Percentiles rank a stretch among this genome's conserved stretches.
Evolutionary conservation across 2,329 filamentous ascomycete genomes (phyloP).

Genomic region (Scytalidium sp.): DNA sequence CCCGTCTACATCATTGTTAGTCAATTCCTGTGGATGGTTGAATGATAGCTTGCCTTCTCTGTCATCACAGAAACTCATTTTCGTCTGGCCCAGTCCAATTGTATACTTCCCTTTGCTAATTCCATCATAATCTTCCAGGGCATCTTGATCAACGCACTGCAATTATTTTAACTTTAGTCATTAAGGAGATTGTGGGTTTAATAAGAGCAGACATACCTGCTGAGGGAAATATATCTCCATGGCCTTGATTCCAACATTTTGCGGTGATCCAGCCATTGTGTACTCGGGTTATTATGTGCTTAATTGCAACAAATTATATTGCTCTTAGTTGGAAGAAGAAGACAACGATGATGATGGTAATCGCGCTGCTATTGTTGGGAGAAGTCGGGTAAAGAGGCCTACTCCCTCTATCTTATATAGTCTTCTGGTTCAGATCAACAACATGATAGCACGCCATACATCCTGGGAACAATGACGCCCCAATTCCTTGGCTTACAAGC

Average conservation of each 20-base stretch:
- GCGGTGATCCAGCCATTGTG: conserved; percentile 48
- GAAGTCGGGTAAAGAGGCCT: no score
- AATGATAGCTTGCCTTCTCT: conserved; percentile 53
- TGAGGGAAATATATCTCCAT: conserved; percentile 81
- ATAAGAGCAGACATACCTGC: conserved; percentile 55
- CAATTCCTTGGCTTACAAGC: no score
- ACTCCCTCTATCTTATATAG: no score
- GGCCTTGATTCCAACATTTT: conserved; percentile 86
- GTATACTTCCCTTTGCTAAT: conserved; percentile 79
- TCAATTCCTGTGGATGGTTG: not conserved
- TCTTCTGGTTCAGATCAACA: no score
- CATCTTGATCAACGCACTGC: conserved; percentile 75
- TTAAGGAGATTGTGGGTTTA: conserved; percentile 9
- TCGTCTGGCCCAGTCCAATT: conserved; percentile 80
- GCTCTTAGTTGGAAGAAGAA: no score
- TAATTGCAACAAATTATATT: not conserved
- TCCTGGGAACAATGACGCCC: no score
- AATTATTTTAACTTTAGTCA: not conserved
- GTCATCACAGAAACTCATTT: conserved; percentile 85
- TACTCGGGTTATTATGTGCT: not conserved
- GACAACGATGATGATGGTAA: no score
- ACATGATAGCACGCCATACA: no score
- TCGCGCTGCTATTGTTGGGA: no score
- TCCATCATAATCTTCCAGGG: conserved; percentile 79
- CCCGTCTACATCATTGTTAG: conserved; percentile 52